phyloP scores from a whole-genome alignment of 345 rosid genomes.

The Salix arbutifolia region DNA sequence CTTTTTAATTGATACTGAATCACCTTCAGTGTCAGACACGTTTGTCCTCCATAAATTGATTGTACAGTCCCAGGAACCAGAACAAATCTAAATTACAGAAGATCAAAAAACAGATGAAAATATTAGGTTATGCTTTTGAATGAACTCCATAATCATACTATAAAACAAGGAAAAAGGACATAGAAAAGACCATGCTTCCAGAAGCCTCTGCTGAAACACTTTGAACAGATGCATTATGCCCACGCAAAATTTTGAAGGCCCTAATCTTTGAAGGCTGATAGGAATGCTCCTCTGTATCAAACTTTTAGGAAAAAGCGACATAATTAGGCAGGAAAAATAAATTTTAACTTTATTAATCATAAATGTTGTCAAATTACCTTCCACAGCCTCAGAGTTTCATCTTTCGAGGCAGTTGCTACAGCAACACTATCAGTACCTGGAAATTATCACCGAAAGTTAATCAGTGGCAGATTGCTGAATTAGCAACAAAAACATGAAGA shows the following conservation, averaged over 20 bases:
- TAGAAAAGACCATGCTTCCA: slow-evolving; percentile 61
- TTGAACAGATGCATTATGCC: slow-evolving; percentile 84
- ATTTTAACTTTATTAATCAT: slow-evolving; percentile 6
- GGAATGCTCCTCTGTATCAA: slow-evolving; percentile 40
- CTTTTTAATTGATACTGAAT: slow-evolving; percentile 65
- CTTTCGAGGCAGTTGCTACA: slow-evolving; percentile 89
- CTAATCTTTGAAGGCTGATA: slow-evolving; percentile 45
- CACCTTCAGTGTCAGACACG: slow-evolving; percentile 47
- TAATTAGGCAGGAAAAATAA: not conserved
- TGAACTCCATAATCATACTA: not conserved
- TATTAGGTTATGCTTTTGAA: not conserved
- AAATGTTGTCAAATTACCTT: slow-evolving; percentile 53
- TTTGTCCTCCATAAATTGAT: slow-evolving; percentile 74
- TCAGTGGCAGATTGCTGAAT: not conserved
- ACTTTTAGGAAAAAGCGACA: slow-evolving; percentile 35
- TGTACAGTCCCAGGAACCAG: slow-evolving; percentile 93
- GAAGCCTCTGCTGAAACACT: slow-evolving; percentile 63
- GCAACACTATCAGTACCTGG: slow-evolving; percentile 47
- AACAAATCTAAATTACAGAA: slow-evolving; percentile 53
- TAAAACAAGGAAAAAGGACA: slow-evolving; percentile 3
- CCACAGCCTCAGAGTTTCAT: slow-evolving; percentile 81
- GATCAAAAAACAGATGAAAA: slow-evolving; percentile 13
- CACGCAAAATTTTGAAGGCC: slow-evolving; percentile 72
- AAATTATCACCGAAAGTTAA: slow-evolving; percentile 5
- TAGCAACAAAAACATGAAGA: not conserved